Conservation (phyloP, 2,329 filamentous ascomycete species). For the Xylariomycetidae sp. region DNA sequence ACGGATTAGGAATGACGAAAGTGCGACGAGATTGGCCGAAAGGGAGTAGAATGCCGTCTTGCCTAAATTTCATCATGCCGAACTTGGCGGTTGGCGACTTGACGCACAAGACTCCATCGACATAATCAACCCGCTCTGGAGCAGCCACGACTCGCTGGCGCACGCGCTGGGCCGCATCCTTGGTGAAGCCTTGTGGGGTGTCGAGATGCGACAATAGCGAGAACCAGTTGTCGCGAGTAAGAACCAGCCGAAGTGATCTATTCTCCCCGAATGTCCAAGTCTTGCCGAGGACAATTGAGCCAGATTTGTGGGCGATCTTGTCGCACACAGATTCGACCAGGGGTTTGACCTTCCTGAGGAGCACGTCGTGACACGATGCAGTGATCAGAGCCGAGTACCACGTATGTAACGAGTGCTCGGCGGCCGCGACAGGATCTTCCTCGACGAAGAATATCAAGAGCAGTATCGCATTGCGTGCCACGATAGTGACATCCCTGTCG, state of each 20-base stretch:
- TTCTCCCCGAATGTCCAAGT: constrained; percentile 10
- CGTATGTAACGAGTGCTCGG: constrained; percentile 8
- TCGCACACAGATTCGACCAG: constrained; percentile 11
- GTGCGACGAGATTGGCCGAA: constrained; percentile 7
- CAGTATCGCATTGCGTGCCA: constrained; percentile 9
- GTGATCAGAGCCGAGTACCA: constrained; percentile 12
- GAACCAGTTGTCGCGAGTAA: constrained; percentile 9
- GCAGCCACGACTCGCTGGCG: constrained; percentile 3
- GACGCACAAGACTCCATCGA: constrained; percentile 1
- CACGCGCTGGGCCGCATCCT: constrained; percentile 2
- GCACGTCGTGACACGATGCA: constrained; percentile 1
- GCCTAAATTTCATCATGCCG: constrained; percentile 5
- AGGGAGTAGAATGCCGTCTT: constrained; percentile 12
- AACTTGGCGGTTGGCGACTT: constrained; percentile 4
- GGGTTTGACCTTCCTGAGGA: constrained; percentile 4
- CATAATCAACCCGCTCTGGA: constrained; percentile 6
- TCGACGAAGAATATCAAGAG: constrained; percentile 9
- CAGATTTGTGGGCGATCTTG: constrained; percentile 6
- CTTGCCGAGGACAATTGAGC: constrained; percentile 4
- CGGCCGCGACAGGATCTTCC: constrained; percentile 3
- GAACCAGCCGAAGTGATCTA: constrained; percentile 7
- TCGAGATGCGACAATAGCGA: constrained; percentile 8
- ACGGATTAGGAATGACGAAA: constrained; percentile 12
- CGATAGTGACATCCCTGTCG: constrained; percentile 6
- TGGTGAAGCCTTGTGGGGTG: constrained; percentile 4